Conservation (phyloP, 2,329 filamentous ascomycete species). For the Thermothelomyces thermophilus region DNA sequence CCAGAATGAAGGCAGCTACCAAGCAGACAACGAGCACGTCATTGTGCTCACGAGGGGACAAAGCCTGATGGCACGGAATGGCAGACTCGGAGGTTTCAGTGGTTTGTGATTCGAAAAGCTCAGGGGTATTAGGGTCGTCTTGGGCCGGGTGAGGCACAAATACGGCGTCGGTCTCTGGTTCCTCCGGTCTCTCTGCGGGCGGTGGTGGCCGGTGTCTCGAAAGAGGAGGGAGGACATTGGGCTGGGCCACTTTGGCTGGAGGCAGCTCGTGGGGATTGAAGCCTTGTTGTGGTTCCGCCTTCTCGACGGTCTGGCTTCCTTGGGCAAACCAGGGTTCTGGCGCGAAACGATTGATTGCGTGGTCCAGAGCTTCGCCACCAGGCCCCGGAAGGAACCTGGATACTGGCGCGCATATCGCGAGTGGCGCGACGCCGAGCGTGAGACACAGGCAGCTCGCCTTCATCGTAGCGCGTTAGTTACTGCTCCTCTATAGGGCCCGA, state of each 20-base stretch:
- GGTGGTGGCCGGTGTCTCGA: constrained; percentile 8
- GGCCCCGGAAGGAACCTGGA: neutral
- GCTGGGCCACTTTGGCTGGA: neutral
- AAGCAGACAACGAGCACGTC: constrained; percentile 29
- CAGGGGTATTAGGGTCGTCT: neutral
- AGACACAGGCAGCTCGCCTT: constrained; percentile 15
- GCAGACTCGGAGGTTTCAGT: neutral
- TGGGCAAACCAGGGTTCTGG: no score
- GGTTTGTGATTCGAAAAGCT: constrained; percentile 6
- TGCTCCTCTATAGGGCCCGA: no score
- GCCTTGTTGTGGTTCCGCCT: no score
- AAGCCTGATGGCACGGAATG: constrained; percentile 20
- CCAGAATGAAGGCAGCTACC: constrained; percentile 27
- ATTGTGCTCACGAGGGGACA: constrained; percentile 23
- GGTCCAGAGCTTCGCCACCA: no score
- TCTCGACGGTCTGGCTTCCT: no score
- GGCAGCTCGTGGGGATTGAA: no score
- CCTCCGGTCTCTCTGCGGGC: neutral
- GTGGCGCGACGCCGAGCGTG: constrained; percentile 15
- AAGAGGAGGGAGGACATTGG: neutral
- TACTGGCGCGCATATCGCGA: constrained; percentile 15
- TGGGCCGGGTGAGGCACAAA: neutral
- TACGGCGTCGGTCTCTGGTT: neutral
- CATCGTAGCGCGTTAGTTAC: constrained; percentile 13
- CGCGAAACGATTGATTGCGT: no score